Percentiles rank a stretch among this genome's conserved stretches.
phyloP scores from a whole-genome alignment of 2,329 filamentous ascomycete species.

The Botrytis tulipae region DNA sequence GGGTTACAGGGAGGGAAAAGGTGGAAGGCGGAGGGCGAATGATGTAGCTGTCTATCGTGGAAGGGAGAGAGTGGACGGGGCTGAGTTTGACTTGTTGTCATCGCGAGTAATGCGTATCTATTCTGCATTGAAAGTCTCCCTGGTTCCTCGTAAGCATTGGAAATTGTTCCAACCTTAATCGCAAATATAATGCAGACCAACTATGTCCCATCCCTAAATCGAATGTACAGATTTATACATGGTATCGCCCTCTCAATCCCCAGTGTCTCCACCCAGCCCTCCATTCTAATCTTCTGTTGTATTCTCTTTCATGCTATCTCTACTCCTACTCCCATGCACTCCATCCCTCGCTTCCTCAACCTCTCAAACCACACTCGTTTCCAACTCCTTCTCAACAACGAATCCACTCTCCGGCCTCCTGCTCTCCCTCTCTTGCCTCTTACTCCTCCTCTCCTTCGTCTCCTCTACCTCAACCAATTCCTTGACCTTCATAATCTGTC shows the following conservation, averaged over 20 bases:
- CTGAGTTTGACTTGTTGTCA: background rate
- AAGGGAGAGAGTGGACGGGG: no score
- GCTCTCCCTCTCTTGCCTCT: conserved; percentile 57
- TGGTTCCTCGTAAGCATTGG: background rate
- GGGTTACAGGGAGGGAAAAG: background rate
- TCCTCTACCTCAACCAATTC: conserved; percentile 68
- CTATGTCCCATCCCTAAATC: background rate
- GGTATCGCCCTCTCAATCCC: background rate
- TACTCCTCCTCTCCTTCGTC: conserved; percentile 58
- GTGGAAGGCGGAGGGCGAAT: background rate
- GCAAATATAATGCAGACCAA: background rate
- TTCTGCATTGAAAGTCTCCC: background rate
- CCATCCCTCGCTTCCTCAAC: background rate
- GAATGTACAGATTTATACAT: background rate
- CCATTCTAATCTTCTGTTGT: background rate
- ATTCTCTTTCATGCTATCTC: background rate
- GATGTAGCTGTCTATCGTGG: background rate
- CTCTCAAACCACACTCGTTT: background rate
- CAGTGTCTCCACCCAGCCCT: no score
- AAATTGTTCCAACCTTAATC: background rate
- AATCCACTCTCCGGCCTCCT: conserved; percentile 67
- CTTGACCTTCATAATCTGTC: conserved; percentile 75
- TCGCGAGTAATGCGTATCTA: background rate
- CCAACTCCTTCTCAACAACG: conserved; percentile 56
- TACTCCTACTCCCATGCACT: background rate